phyloP scores from a whole-genome alignment of 2,329 filamentous ascomycete genomes.

The Phaeosphaeria sp. region DNA sequence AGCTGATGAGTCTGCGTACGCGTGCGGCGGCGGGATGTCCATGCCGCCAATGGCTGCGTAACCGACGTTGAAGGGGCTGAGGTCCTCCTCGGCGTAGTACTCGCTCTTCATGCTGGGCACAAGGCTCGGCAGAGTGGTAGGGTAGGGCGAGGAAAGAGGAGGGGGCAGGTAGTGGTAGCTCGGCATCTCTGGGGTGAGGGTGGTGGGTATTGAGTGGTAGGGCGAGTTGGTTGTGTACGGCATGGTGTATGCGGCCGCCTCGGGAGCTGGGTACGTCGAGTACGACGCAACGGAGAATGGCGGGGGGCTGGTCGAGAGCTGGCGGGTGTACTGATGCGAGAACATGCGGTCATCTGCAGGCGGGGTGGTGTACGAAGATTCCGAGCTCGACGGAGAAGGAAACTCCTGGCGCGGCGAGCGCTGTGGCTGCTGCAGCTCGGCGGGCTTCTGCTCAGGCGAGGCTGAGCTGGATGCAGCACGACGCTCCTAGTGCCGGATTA shows the following conservation, averaged over 20 bases:
- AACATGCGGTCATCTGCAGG: slow-evolving; percentile 75
- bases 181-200: slow-evolving; percentile 46
- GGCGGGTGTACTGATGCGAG: slow-evolving; percentile 69
- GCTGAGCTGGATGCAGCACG: slow-evolving; percentile 70
- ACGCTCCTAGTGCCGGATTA: slow-evolving; percentile 61
- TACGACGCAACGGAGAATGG: slow-evolving; percentile 64
- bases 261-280: slow-evolving; percentile 70
- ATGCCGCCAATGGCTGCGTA: slow-evolving; percentile 70
- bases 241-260: slow-evolving; percentile 66
- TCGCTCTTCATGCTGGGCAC: slow-evolving; percentile 71
- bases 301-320: slow-evolving; percentile 74
- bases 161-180: slow-evolving; percentile 66
- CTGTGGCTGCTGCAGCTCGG: slow-evolving; percentile 56
- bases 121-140: slow-evolving; percentile 69
- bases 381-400: slow-evolving; percentile 45
- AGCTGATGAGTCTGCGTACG: slow-evolving; percentile 73
- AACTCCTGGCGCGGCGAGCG: slow-evolving; percentile 47
- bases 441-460: slow-evolving; percentile 65
- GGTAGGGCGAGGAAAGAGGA: slow-evolving; percentile 51
- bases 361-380: slow-evolving; percentile 52
- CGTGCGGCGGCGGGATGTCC: slow-evolving; percentile 66
- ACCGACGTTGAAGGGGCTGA: slow-evolving; percentile 71
- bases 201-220: slow-evolving; percentile 49
- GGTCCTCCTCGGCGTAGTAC: slow-evolving; percentile 63
- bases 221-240: slow-evolving; percentile 57